Conservation (phyloP, 768 basidiomycete genomes). For the Collybia mongolica region DNA sequence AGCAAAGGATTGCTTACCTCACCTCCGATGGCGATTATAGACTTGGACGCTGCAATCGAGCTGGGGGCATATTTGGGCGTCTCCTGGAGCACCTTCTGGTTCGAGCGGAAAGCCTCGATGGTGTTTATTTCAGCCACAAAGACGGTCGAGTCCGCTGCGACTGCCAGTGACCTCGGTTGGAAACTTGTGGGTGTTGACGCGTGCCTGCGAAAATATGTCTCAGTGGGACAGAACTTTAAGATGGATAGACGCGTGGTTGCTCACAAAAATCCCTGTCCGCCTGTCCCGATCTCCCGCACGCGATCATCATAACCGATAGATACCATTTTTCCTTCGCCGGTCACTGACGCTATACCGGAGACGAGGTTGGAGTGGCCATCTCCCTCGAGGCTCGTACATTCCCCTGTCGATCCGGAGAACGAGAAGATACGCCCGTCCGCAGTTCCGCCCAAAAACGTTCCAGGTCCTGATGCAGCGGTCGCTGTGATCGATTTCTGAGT, state of each 20-base stretch:
- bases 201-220: conserved; percentile 32
- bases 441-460: conserved; percentile 80
- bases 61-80: conserved; percentile 52
- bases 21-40: conserved; percentile 67
- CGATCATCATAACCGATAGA: conserved; percentile 82
- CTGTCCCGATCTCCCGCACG: conserved; percentile 60
- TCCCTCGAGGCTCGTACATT: conserved; percentile 52
- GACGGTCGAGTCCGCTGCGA: conserved; percentile 56
- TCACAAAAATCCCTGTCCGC: conserved; percentile 46
- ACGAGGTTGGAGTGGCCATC: conserved; percentile 72
- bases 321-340: conserved; percentile 50
- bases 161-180: conserved; percentile 70
- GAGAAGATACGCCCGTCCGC: conserved; percentile 75
- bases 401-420: conserved; percentile 50
- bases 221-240: not conserved
- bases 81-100: conserved; percentile 64
- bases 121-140: conserved; percentile 59
- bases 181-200: conserved; percentile 50
- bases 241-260: conserved; percentile 21
- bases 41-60: conserved; percentile 51
- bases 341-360: conserved; percentile 51
- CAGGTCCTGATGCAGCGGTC: conserved; percentile 36
- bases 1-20: conserved; percentile 47
- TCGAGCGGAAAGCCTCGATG: conserved; percentile 67
- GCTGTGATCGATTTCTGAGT: conserved; percentile 82